These are phyloP conservation scores for Bombardia bombarda DNA, from an alignment of 495 filamentous ascomycete species.

Conservation along the genomic window DNA sequence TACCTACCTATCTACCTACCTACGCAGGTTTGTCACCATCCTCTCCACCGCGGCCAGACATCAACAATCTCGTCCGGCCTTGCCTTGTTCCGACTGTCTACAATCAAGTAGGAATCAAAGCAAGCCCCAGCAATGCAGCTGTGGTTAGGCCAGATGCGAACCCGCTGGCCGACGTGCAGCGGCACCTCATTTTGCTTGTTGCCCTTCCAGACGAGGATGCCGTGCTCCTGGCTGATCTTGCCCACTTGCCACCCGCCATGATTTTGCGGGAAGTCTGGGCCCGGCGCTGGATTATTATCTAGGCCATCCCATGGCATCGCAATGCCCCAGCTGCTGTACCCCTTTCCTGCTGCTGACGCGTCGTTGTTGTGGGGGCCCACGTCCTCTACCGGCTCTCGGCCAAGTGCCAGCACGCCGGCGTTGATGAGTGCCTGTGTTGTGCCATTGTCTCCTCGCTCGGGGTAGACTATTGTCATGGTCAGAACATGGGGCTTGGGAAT, in stretches of 20 bases:
- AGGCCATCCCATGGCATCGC: constrained; percentile 48
- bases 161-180: constrained; percentile 49
- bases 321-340: constrained; percentile 67
- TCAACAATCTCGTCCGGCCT: constrained; percentile 54
- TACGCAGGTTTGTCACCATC: constrained; percentile 38
- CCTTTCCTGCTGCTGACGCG: too few relatives aligned
- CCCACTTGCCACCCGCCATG: constrained; percentile 53
- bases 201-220: constrained; percentile 45
- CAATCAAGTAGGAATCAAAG: constrained; percentile 67
- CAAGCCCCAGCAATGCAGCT: constrained; percentile 70
- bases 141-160: constrained; percentile 79
- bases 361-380: constrained; percentile 19
- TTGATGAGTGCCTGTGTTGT: constrained; percentile 62
- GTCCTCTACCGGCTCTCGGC: constrained; percentile 48
- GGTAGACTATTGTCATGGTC: constrained; percentile 65
- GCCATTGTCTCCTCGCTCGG: constrained; percentile 37
- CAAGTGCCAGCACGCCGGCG: constrained; percentile 64
- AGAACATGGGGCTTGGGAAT: background rate
- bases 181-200: constrained; percentile 42
- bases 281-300: constrained; percentile 17
- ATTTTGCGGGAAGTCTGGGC: constrained; percentile 30
- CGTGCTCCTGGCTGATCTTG: constrained; percentile 59
- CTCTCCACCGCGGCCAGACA: constrained; percentile 59
- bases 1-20: too few relatives aligned
- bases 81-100: constrained; percentile 52